Conservation (phyloP, 1,284 basidiomycete species). For the Tilletia horrida region DNA sequence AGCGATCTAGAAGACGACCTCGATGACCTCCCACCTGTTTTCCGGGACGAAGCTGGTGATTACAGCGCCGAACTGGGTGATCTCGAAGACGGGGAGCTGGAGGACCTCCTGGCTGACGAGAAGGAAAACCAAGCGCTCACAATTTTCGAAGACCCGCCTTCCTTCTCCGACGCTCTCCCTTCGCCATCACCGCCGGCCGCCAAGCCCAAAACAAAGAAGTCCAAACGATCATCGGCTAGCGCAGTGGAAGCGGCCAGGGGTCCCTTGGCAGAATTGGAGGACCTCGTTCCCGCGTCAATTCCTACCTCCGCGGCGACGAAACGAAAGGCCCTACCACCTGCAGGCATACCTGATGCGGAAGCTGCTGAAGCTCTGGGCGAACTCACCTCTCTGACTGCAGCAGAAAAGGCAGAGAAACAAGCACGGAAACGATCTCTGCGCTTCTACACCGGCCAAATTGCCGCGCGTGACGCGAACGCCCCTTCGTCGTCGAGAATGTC, state of each 20-base stretch:
- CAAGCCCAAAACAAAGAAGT: conserved; percentile 5
- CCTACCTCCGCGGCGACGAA: not conserved
- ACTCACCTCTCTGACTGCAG: conserved; percentile 36
- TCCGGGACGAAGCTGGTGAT: conserved; percentile 26
- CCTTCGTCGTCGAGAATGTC: conserved; percentile 25
- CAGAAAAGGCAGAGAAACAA: conserved; percentile 45
- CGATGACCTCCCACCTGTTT: conserved; percentile 32
- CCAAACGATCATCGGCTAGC: not conserved
- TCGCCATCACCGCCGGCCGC: not conserved
- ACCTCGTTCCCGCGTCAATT: not conserved
- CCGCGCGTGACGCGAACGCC: not conserved
- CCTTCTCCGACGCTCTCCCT: not conserved
- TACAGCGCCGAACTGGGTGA: conserved; percentile 29
- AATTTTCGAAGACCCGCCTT: not conserved
- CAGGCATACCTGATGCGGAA: conserved; percentile 24
- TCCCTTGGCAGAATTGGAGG: conserved; percentile 15
- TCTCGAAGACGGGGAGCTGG: conserved; percentile 45
- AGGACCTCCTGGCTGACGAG: conserved; percentile 32
- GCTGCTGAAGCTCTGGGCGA: conserved; percentile 41
- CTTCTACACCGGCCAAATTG: conserved; percentile 47
- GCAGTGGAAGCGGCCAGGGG: not conserved
- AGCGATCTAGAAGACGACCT: conserved; percentile 21
- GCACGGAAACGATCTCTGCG: conserved; percentile 40
- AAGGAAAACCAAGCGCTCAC: conserved; percentile 28
- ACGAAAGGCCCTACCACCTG: not conserved